Conservation (phyloP, 805 yeast species). For the Clavispora santaluciae region DNA sequence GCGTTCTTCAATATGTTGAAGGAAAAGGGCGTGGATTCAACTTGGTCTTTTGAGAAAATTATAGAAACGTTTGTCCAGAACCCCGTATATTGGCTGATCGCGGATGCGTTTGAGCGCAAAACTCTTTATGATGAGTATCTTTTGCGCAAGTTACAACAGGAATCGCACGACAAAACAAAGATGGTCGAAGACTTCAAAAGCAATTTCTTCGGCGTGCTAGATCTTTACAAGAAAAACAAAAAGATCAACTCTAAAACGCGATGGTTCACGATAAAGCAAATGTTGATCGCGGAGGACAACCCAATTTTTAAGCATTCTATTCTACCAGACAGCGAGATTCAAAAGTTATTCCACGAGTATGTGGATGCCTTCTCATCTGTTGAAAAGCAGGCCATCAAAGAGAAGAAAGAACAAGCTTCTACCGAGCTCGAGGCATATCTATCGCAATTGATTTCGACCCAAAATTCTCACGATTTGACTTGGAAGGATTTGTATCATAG, state of each 20-base stretch:
- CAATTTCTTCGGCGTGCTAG: slow-evolving; percentile 48
- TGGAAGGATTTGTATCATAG: slow-evolving; percentile 38
- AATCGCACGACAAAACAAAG: slow-evolving; percentile 47
- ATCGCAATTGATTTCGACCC: slow-evolving; percentile 26
- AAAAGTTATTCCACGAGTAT: slow-evolving; percentile 49
- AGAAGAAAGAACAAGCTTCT: slow-evolving; percentile 44
- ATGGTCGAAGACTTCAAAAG: slow-evolving; percentile 52
- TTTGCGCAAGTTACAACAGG: slow-evolving; percentile 37
- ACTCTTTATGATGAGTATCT: slow-evolving; percentile 62
- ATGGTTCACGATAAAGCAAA: slow-evolving; percentile 56
- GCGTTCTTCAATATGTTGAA: slow-evolving; percentile 50
- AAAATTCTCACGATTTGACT: slow-evolving; percentile 20
- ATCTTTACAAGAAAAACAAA: slow-evolving; percentile 24
- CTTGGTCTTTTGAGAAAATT: slow-evolving; percentile 70
- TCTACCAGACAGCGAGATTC: slow-evolving; percentile 53
- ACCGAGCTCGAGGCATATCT: slow-evolving; percentile 50
- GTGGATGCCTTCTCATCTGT: slow-evolving; percentile 19
- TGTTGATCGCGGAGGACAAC: slow-evolving; percentile 52
- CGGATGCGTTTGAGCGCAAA: slow-evolving; percentile 57
- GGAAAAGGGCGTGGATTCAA: slow-evolving; percentile 56
- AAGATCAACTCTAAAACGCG: slow-evolving; percentile 53
- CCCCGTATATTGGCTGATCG: slow-evolving; percentile 63
- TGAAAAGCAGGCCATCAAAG: slow-evolving; percentile 16
- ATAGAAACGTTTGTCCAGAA: slow-evolving; percentile 54
- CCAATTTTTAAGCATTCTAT: slow-evolving; percentile 60